Conservation (phyloP, 805 yeast genomes). For the Maudiozyma bulderi region DNA sequence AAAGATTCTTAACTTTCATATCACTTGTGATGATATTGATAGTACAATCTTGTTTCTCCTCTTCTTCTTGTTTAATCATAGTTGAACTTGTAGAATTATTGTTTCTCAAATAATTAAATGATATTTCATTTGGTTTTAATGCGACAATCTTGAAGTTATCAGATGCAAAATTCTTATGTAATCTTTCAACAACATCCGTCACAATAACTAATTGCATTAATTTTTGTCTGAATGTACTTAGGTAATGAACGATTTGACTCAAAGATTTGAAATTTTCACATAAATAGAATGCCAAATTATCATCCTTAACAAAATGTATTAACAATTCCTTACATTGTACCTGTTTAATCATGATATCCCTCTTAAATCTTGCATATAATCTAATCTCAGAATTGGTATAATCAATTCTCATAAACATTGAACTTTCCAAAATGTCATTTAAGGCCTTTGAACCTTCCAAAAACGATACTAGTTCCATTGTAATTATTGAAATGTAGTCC, state of each 20-base stretch:
- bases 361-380: conserved; percentile 25
- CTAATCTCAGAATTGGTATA: conserved; percentile 22
- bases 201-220: conserved; percentile 27
- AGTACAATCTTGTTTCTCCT: conserved; percentile 25
- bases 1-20: conserved; percentile 21
- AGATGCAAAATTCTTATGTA: conserved; percentile 27
- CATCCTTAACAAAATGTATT: conserved; percentile 21
- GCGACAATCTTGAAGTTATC: conserved; percentile 25
- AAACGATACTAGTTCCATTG: conserved; percentile 25
- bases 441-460: conserved; percentile 23
- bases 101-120: conserved; percentile 27
- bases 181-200: conserved; percentile 28
- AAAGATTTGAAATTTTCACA: conserved; percentile 20
- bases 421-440: conserved; percentile 21
- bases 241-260: conserved; percentile 19
- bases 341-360: conserved; percentile 23
- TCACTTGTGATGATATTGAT: conserved; percentile 24
- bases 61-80: conserved; percentile 2
- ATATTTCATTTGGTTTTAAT: conserved; percentile 26
- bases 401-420: conserved; percentile 27
- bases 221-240: conserved; percentile 24
- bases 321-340: conserved; percentile 23
- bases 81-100: background rate
- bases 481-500: conserved; percentile 19
- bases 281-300: conserved; percentile 22